Evolutionary conservation across 768 basidiomycete species (phyloP), one percentile per base, ranked within the genome.

Genomic region (Auriculariales sp.): DNA sequence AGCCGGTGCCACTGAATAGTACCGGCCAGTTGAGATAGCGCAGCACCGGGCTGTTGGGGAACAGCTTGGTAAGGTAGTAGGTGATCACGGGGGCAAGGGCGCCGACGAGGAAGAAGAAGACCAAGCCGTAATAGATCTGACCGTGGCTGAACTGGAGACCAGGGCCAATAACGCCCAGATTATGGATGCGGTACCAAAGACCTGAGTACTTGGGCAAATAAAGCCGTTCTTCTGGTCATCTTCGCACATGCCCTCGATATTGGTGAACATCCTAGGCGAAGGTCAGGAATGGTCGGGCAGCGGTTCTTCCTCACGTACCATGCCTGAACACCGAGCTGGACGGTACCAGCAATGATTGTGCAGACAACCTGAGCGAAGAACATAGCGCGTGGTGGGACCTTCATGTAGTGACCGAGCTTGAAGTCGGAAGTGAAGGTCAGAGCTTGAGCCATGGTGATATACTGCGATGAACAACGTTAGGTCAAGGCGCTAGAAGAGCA

Each of bases 11-110:
- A 27, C 77, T 75, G 60, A 93, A 80, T 59, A 86, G 71, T 15
- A 94, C 83, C 10, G 92, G 90, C 28, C 90, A 72, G 69, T 46
- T 32, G n/a, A 49, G 29, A 22, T 49, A 33, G 32, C 44, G 28
- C 83, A n/a, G n/a, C 79, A 86, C 68, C 77, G 73, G 24, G 84
- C 88, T 35, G 14, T 82, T 74, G 12, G 88, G 88, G 67, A 71
- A 89, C 48, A 84, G 78, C 53, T 78, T 80, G 10, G 86, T 81
- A 53, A 87, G 54, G n/a, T 61, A 49, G 60, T 62, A 73, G 28
- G 67, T 56, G 1, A 66, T 58, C 28, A 68, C 54, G 3, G 71
- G 71, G 4, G 68, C 46, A 9, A 69, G 3, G 1, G 64, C 66
- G 7, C 71, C 71, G 24, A 56, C 57, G 50, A 80, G 68, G 75